phyloP scores from a whole-genome alignment of 306 rosid genomes.

The Elaeagnus macrophylla region DNA sequence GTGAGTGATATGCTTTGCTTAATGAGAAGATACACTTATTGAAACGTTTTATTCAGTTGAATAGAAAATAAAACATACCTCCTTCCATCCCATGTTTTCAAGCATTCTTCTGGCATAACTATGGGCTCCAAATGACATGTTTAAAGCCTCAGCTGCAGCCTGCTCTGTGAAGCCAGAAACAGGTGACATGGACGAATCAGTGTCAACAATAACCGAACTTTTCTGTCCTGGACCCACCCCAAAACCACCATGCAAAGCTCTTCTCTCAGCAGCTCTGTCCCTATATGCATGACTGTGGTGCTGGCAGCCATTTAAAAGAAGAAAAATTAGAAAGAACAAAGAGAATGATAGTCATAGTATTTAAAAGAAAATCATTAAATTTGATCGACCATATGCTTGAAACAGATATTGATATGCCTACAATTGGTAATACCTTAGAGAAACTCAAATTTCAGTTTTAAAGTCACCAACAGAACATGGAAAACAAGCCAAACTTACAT shows the following conservation, averaged over 20 bases:
- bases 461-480: not conserved
- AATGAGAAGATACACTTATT: too few species aligned
- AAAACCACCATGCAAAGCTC: conserved; percentile 70
- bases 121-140: conserved; percentile 69
- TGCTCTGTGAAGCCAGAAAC: conserved; percentile 30
- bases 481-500: too few species aligned
- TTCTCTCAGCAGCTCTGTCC: conserved; percentile 87
- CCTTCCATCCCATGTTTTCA: conserved; percentile 84
- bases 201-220: conserved; percentile 17
- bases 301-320: conserved; percentile 33
- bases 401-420: not conserved
- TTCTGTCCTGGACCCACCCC: conserved; percentile 88
- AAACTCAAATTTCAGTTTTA: not conserved
- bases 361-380: not conserved
- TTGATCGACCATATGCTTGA: not conserved
- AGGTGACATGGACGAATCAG: conserved; percentile 31
- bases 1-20: too few species aligned
- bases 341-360: conserved; percentile 1
- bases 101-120: conserved; percentile 68
- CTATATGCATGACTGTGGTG: conserved; percentile 37
- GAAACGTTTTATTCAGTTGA: too few species aligned
- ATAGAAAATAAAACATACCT: conserved; percentile 37
- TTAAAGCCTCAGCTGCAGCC: conserved; percentile 61
- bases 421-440: not conserved
- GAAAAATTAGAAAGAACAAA: conserved; percentile 11